Conservation (phyloP, 352 stramenopile species). For the Phytophthora uliginosa region DNA sequence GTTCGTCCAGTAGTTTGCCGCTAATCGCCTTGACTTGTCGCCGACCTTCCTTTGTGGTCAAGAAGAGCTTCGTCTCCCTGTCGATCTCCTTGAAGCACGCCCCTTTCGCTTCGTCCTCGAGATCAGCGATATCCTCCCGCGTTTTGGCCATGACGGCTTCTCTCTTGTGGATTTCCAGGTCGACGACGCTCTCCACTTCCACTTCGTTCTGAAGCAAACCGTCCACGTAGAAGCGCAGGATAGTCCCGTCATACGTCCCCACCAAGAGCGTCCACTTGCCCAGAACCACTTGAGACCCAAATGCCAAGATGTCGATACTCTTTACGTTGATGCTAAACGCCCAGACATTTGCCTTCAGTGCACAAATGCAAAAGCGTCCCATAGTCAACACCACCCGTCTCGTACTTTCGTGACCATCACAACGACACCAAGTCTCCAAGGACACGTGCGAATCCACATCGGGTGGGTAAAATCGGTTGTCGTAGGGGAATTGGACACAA, state of each 20-base stretch:
- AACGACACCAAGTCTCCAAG: conserved; percentile 85
- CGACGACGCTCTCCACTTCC: conserved; percentile 79
- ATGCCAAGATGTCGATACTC: conserved; percentile 81
- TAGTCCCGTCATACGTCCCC: conserved; percentile 91
- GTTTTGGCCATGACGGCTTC: conserved; percentile 79
- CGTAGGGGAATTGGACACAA: conserved; percentile 68
- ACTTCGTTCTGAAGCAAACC: conserved; percentile 76
- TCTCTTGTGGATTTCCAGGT: conserved; percentile 68
- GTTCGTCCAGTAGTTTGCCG: conserved; percentile 83
- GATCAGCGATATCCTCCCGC: conserved; percentile 75
- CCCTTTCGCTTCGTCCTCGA: conserved; percentile 81
- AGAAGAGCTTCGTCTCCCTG: conserved; percentile 68
- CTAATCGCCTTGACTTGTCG: conserved; percentile 66
- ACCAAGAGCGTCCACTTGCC: conserved; percentile 90
- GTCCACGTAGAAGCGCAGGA: conserved; percentile 87
- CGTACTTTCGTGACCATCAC: conserved; percentile 76
- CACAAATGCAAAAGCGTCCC: conserved; percentile 79
- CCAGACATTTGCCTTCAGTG: conserved; percentile 81
- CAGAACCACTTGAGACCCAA: conserved; percentile 59
- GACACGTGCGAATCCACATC: conserved; percentile 54
- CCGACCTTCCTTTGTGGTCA: conserved; percentile 80
- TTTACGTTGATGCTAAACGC: conserved; percentile 84
- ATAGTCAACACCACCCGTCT: conserved; percentile 75
- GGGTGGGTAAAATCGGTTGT: conserved; percentile 49
- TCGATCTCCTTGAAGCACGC: conserved; percentile 83